Base-by-base conservation (phyloP, 2,329 filamentous ascomycete species). In the Zymoseptoria tritici region DNA sequence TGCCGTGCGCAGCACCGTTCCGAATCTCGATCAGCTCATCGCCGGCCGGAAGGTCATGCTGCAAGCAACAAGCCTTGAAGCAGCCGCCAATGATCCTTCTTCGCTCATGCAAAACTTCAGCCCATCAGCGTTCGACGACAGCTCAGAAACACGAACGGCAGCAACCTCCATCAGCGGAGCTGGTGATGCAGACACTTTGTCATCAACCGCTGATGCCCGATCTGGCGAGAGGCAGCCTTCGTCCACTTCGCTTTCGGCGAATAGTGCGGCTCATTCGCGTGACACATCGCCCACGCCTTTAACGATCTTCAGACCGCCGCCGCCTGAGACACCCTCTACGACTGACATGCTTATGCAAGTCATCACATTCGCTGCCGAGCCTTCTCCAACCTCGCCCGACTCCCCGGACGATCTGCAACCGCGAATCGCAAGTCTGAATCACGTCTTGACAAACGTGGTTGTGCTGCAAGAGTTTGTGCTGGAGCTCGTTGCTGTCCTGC, bases 401-500 rank as follows among this genome's bases (percentile, higher is more conserved):
- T 9, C 24, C 3, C 2, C 13, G 29, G n/a, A 22, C n/a, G 53
- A 60, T 5, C 53, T 50, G 4, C 42, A 57, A 16, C 50, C 53
- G 8, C 73, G 77, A 56, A 62, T 58, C 0, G 78, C 77, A 13
- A 79, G 75, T 62, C 64, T 81, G 29, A 70, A 79, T 58, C 79
- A 81, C 64, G 74, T 81, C 29, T 70, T 80, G 36, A 81, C 79
- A 9, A 81, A 81, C 61, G 75, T 79, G 49, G 77, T 80, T 5
- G 72, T 81, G 9, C 61, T 81, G 63, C 79, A 81, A 65, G 77
- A 80, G 61, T 81, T 81, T 62, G 72, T 79, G 20, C 66, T 80
- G 54, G 79, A 81, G 67, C 60, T 81, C 11, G 74, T 78, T 9
- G 79, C 79, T 4, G 69, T 80, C 57, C 65, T 81, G 68, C 78